Percentiles rank a stretch among this genome's conserved stretches.
phyloP scores from a whole-genome alignment of 1,284 basidiomycete species.

The Fomitopsis palustris region DNA sequence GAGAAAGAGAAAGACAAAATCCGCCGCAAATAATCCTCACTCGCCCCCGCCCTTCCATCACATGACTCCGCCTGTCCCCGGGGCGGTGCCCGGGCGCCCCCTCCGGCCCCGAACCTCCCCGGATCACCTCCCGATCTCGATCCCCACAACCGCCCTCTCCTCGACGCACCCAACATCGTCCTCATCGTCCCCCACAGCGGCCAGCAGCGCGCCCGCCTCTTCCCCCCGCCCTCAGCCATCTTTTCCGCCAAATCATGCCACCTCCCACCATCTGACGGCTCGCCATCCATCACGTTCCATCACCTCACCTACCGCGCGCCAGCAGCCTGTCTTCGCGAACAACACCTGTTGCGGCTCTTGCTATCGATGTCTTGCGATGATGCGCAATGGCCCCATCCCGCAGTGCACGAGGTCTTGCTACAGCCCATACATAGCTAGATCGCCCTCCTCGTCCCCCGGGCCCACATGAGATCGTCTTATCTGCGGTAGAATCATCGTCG shows the following conservation, averaged over 20 bases:
- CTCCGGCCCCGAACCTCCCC: not conserved
- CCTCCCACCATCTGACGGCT: not conserved
- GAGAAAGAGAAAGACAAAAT: not conserved
- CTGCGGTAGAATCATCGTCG: not conserved
- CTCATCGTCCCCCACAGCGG: not conserved
- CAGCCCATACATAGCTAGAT: not conserved
- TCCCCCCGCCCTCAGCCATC: not conserved
- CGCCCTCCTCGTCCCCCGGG: not conserved
- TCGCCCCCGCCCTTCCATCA: not conserved
- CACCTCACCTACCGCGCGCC: not conserved
- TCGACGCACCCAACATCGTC: not conserved
- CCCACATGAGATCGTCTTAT: not conserved
- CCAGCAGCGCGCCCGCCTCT: not conserved
- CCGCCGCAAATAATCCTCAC: not conserved
- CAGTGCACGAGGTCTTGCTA: not conserved
- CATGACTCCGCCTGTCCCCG: not conserved
- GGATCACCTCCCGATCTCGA: slow-evolving; percentile 1
- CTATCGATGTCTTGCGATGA: not conserved
- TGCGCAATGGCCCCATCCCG: not conserved
- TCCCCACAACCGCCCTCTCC: not conserved
- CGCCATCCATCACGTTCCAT: not conserved
- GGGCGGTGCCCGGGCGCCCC: not conserved
- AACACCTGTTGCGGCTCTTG: slow-evolving; percentile 2
- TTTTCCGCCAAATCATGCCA: not conserved
- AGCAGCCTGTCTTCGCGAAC: not conserved